phyloP scores from a whole-genome alignment of 345 rosid genomes.

The Hypericum perforatum region DNA sequence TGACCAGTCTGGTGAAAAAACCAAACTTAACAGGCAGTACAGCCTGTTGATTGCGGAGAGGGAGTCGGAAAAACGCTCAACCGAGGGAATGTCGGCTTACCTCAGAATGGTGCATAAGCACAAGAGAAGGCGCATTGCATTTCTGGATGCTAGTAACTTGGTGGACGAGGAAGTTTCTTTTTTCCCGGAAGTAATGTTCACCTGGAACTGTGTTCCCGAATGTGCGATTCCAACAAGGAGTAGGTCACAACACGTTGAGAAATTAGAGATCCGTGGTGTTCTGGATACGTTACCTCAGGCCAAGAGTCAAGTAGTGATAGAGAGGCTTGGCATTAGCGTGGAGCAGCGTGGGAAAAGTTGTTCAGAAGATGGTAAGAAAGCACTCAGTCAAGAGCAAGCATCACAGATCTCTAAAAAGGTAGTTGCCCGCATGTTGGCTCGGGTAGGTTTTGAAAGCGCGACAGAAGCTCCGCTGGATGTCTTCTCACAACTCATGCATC shows the following conservation, averaged over 20 bases:
- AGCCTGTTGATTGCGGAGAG: slow-evolving; percentile 44
- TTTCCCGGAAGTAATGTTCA: slow-evolving; percentile 74
- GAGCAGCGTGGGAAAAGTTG: slow-evolving; percentile 63
- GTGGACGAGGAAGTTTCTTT: slow-evolving; percentile 47
- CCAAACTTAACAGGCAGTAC: slow-evolving; percentile 40
- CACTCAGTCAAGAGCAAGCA: slow-evolving; percentile 68
- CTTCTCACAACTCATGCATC: slow-evolving; percentile 58
- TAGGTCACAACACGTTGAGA: slow-evolving; percentile 29
- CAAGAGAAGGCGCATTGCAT: slow-evolving; percentile 62
- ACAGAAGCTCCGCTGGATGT: slow-evolving; percentile 73
- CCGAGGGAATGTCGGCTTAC: slow-evolving; percentile 68
- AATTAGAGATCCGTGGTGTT: slow-evolving; percentile 53
- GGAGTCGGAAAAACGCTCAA: slow-evolving; percentile 61
- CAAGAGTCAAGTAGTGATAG: slow-evolving; percentile 63
- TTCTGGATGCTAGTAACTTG: slow-evolving; percentile 33
- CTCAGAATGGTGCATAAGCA: slow-evolving; percentile 45
- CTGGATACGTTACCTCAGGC: slow-evolving; percentile 71
- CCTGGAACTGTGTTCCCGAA: slow-evolving; percentile 74
- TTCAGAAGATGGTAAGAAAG: slow-evolving; percentile 32
- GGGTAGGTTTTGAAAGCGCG: slow-evolving; percentile 66
- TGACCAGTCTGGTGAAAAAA: slow-evolving; percentile 59
- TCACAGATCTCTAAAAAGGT: slow-evolving; percentile 53
- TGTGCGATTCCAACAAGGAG: slow-evolving; percentile 42
- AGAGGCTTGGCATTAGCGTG: slow-evolving; percentile 71
- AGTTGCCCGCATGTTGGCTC: slow-evolving; percentile 44